phyloP scores from a whole-genome alignment of 331 rosid genomes.

The Prunus yedoensis region DNA sequence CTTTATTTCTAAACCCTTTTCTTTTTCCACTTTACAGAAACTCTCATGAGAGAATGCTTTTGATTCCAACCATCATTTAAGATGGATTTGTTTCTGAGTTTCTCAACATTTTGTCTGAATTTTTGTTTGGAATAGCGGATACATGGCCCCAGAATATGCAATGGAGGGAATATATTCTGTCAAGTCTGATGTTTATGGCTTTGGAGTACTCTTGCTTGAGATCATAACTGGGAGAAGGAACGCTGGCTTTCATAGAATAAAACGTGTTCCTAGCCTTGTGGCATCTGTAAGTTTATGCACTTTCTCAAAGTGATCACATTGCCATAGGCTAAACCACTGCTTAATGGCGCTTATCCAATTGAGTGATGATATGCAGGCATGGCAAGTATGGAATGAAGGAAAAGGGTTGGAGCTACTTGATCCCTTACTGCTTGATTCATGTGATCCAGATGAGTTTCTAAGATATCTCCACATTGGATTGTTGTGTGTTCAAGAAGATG shows the following conservation, averaged over 20 bases:
- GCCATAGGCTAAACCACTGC: neutral
- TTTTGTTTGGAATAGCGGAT: constrained; percentile 42
- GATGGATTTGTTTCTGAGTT: neutral
- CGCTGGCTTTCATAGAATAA: constrained; percentile 34
- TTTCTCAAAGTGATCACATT: neutral
- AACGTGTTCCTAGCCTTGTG: constrained; percentile 29
- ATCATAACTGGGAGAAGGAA: constrained; percentile 48
- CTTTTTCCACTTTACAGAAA: too few relatives aligned
- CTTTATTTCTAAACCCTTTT: neutral
- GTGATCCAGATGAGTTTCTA: constrained; percentile 32
- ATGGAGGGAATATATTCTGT: constrained; percentile 55
- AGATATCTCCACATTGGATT: constrained; percentile 53
- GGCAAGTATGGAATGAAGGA: constrained; percentile 56
- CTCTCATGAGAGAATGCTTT: too few relatives aligned
- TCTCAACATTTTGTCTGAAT: neutral
- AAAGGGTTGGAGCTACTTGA: constrained; percentile 45
- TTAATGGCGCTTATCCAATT: neutral
- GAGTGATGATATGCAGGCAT: constrained; percentile 41
- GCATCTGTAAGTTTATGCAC: constrained; percentile 38
- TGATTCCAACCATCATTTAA: too few relatives aligned
- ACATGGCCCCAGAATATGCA: constrained; percentile 74
- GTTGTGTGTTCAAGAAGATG: constrained; percentile 65
- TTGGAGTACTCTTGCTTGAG: constrained; percentile 53
- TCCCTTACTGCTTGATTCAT: constrained; percentile 33
- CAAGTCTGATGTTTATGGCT: constrained; percentile 57